These are phyloP conservation scores for Hypomontagnella submonticulosa DNA, from an alignment of 495 filamentous ascomycete genomes.

Conservation along the genomic window DNA sequence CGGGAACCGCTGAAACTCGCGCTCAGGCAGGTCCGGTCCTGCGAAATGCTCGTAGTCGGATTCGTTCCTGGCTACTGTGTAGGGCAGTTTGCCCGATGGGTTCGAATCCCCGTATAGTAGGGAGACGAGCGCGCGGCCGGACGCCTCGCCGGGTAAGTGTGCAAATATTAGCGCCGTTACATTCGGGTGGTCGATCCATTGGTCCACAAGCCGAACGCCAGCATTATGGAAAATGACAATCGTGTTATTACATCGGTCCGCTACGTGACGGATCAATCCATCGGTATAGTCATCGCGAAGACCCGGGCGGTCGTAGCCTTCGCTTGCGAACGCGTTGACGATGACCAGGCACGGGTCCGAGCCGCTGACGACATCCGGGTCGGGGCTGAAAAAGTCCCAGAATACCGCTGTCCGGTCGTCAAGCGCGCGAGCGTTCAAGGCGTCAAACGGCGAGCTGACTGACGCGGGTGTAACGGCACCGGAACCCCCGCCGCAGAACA, in stretches of 20 bases:
- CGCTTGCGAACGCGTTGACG: slow-evolving; percentile 62
- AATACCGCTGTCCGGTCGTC: slow-evolving; percentile 58
- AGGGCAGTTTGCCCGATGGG: slow-evolving; percentile 68
- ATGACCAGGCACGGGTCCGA: slow-evolving; percentile 70
- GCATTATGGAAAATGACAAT: slow-evolving; percentile 65
- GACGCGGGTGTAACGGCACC: slow-evolving; percentile 61
- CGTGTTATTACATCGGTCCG: slow-evolving; percentile 61
- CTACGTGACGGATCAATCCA: slow-evolving; percentile 59
- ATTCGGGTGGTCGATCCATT: slow-evolving; percentile 62
- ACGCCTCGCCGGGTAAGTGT: slow-evolving; percentile 64
- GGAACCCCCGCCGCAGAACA: slow-evolving; percentile 61
- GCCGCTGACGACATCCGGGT: slow-evolving; percentile 42
- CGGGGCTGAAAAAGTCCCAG: slow-evolving; percentile 51
- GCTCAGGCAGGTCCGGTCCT: slow-evolving; percentile 29
- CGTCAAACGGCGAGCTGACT: slow-evolving; percentile 62
- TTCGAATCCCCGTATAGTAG: slow-evolving; percentile 65
- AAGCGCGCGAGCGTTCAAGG: slow-evolving; percentile 55
- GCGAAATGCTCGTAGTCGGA: slow-evolving; percentile 59
- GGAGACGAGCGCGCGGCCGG: slow-evolving; percentile 60
- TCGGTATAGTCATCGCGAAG: slow-evolving; percentile 57
- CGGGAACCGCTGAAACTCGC: slow-evolving; percentile 49
- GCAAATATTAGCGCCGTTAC: slow-evolving; percentile 64
- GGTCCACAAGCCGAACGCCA: slow-evolving; percentile 60
- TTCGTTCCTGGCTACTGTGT: slow-evolving; percentile 65
- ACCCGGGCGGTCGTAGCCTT: slow-evolving; percentile 52